Conservation (phyloP, 2,329 filamentous ascomycete genomes). For the Diaporthe citri region DNA sequence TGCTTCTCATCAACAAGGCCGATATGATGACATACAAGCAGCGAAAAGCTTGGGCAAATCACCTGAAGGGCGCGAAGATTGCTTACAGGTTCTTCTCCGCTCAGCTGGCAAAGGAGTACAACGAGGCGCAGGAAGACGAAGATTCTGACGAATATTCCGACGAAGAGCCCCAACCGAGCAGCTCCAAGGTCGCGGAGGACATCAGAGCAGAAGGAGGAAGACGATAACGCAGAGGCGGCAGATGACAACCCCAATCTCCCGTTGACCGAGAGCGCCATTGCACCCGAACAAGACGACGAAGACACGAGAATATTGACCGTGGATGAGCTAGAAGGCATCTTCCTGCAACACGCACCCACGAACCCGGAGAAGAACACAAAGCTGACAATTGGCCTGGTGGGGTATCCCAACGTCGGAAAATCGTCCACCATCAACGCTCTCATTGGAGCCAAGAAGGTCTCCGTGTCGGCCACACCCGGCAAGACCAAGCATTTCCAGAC, state of each 20-base stretch:
- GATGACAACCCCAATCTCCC: conserved; percentile 42
- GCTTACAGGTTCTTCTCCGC: conserved; percentile 98
- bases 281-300: conserved; percentile 60
- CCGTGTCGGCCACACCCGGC: conserved; percentile 94
- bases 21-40: conserved; percentile 97
- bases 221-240: conserved; percentile 44
- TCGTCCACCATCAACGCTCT: conserved; percentile 99
- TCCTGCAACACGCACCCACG: conserved; percentile 77
- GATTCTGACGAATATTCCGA: conserved; percentile 59
- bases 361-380: conserved; percentile 68
- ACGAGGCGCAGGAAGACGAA: conserved; percentile 77
- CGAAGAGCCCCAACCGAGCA: conserved; percentile 48
- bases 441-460: conserved; percentile 98
- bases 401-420: conserved; percentile 99
- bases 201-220: conserved; percentile 44
- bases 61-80: conserved; percentile 84
- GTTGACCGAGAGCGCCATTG: conserved; percentile 56
- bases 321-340: conserved; percentile 90
- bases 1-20: conserved; percentile 96
- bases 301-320: conserved; percentile 89
- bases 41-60: conserved; percentile 85
- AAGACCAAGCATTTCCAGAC: conserved; percentile 99
- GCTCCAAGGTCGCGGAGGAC: conserved; percentile 45
- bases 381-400: conserved; percentile 91
- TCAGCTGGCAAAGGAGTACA: conserved; percentile 88